Base-by-base conservation (phyloP, 2,329 filamentous ascomycete species). In the Leptographium galeiforme region DNA sequence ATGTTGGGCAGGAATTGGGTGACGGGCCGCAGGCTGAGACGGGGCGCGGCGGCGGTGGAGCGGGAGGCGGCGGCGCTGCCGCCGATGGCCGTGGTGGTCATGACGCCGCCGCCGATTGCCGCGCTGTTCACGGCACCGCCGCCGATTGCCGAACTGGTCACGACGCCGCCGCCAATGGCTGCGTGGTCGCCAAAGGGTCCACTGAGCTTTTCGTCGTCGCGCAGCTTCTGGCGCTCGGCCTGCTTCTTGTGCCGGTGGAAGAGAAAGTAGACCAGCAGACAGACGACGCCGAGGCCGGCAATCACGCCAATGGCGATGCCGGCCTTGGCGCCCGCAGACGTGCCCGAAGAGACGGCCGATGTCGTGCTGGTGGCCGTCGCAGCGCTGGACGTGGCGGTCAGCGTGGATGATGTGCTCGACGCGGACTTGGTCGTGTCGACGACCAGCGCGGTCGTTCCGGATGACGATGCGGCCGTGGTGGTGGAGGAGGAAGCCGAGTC, bases 281-380 rank as follows among this genome's bases (percentile, higher is more conserved):
- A 79, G 32, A 93, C 65, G 2, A 84, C 67, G 36, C 84, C 78
- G 32, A 95, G 61, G 49, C 79, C 79, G 8, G 84, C 73, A 36
- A 96, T 69, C 48, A 94, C 80, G 62, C 89, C 90, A 64, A 96
- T 82, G 7, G 85, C 88, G 57, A 96, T 78, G 56, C 93, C 93
- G 45, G 89, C 90, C 68, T 89, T 93, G 34, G 70, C 76, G 64
- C 54, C 76, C 64, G 57, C n/a, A 18, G 38, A 39, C 38, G 48
- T 50, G 12, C 41, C 41, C 2, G 38, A 38, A 32, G n/a, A 11
- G 30, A 38, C 5, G 30, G 2, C 18, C 33, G 50, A 32, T 7
- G 43, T 11, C 2, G 38, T 30, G 36, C 34, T 41, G 16, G 45
- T 32, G 2, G 51, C 30, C 16, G 44, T 16, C 10, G 44, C 18